Evolutionary conservation across 2,329 filamentous ascomycete species (phyloP).

Genomic region (Polychaeton citri): DNA sequence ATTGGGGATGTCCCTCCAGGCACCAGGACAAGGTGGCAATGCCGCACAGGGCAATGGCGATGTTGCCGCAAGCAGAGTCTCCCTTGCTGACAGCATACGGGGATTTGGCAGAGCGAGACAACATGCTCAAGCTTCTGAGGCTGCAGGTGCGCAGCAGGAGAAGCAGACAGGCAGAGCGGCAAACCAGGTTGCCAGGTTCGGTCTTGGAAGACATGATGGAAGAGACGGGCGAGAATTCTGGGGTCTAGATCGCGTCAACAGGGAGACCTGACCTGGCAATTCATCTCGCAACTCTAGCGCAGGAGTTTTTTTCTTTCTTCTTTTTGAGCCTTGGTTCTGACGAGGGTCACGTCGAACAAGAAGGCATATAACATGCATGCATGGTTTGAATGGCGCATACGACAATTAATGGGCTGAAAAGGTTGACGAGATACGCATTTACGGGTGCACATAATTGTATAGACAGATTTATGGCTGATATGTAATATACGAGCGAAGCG

Average conservation of each 20-base stretch:
- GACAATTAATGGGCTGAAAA: too few species aligned
- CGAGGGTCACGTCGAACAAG: too few species aligned
- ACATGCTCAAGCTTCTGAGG: background rate
- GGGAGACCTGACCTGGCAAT: background rate
- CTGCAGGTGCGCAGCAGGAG: background rate
- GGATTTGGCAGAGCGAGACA: slow-evolving; percentile 19
- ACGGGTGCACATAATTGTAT: too few species aligned
- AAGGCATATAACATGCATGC: too few species aligned
- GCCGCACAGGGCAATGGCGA: slow-evolving; percentile 2
- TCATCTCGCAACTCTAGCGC: too few species aligned
- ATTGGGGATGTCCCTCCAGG: slow-evolving; percentile 22
- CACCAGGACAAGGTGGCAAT: slow-evolving; percentile 5
- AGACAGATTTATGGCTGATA: too few species aligned
- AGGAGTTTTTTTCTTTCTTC: too few species aligned
- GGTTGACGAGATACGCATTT: too few species aligned
- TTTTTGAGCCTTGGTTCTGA: too few species aligned
- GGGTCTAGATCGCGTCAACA: slow-evolving; percentile 42
- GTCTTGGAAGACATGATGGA: slow-evolving; percentile 44
- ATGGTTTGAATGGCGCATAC: too few species aligned
- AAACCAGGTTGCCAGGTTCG: slow-evolving; percentile 34
- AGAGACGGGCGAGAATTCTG: slow-evolving; percentile 47
- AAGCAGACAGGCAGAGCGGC: slow-evolving; percentile 7
- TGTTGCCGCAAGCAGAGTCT: slow-evolving; percentile 13
- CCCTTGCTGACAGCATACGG: slow-evolving; percentile 18
- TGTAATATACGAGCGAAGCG: too few species aligned